These are phyloP conservation scores for Diaporthe sp. DNA, from an alignment of 2,329 filamentous ascomycete genomes.

Conservation along the genomic window DNA sequence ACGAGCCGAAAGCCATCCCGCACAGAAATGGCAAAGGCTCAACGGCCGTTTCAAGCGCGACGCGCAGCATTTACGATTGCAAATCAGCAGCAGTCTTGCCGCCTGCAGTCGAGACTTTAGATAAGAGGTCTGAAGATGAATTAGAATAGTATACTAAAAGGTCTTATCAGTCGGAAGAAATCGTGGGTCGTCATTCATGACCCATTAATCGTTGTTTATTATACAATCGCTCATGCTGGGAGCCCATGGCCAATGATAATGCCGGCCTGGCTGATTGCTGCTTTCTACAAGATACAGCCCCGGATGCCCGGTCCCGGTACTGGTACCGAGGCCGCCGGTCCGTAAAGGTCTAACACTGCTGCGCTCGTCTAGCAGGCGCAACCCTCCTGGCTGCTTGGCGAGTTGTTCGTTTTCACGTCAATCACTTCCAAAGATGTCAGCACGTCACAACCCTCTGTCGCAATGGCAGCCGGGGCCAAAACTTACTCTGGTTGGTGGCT, in stretches of 20 bases:
- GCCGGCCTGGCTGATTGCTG: slow-evolving; percentile 36
- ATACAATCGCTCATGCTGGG: slow-evolving; percentile 42
- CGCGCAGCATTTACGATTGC: background rate
- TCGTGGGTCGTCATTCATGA: slow-evolving; percentile 41
- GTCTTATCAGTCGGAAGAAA: slow-evolving; percentile 33
- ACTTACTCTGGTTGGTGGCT: slow-evolving; percentile 82
- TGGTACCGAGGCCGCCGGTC: slow-evolving; percentile 8
- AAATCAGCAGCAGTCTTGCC: background rate
- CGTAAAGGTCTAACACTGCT: slow-evolving; percentile 8
- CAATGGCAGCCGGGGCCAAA: slow-evolving; percentile 1
- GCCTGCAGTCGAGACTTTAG: background rate
- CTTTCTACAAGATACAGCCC: slow-evolving; percentile 39
- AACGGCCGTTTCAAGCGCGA: slow-evolving; percentile 1
- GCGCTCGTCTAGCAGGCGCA: slow-evolving; percentile 71
- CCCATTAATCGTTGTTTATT: slow-evolving; percentile 41
- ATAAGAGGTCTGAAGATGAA: slow-evolving; percentile 37
- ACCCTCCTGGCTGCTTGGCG: slow-evolving; percentile 78
- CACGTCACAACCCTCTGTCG: slow-evolving; percentile 8
- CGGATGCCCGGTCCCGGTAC: slow-evolving; percentile 1
- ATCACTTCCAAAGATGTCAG: slow-evolving; percentile 75
- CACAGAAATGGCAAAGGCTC: background rate
- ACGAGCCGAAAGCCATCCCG: background rate
- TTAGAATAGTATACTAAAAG: slow-evolving; percentile 39
- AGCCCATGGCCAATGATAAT: slow-evolving; percentile 35
- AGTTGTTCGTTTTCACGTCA: slow-evolving; percentile 87